Evolutionary conservation across 805 yeast genomes (phyloP), one percentile per base, ranked within the genome.

Genomic region (Saccharomycopsis schoenii): DNA sequence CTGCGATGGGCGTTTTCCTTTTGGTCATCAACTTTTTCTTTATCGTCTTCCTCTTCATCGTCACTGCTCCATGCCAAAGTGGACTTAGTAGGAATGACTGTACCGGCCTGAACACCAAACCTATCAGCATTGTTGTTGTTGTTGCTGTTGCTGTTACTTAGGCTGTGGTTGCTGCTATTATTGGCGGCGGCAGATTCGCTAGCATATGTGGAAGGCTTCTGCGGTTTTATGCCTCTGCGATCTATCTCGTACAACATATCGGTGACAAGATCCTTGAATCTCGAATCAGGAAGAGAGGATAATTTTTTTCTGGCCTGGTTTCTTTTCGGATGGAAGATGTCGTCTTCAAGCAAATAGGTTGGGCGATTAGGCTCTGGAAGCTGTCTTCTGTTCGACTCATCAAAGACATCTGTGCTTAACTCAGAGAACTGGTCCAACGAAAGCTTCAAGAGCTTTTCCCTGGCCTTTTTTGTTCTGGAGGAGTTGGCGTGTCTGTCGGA

Each of bases 231-330:
- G 29, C 79, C 77, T 67, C 97, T 77, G 68, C 97, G 81, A 68
- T 87, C 90, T 58, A 91, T 88, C 72, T 94, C 99, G 71, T 76
- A 89, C 52, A 88, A 77, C 52, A 94, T 91, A 71, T 94, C 99
- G 61, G 88, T 85, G 19, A 90, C 96, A 70, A 94, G 81, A 71
- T 93, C 99, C 67, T 86, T 85, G 74, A 94, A 94, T 63, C 98
- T 75, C 2, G 85, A 72, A 57, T 85, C 84, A 1, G 97, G 94
- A 62, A 94, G 80, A 57, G 88, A 83, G 4, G 97, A 86, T 66
- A 94, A 79, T 73, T 92, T 93, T 72, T 89, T 89, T 67, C 99
- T 81, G 1, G 99, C 98, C 72, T 91, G 96, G 70, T 94, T 96
- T 69, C 99, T 82, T 70, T 91, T 92, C 52, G 96, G 92, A 72